Percentiles rank a stretch among this genome's conserved stretches.
Evolutionary conservation across 225 moss, liverwort and hornwort species (phyloP).

Genomic region (Rhytidiadelphus loreus): DNA sequence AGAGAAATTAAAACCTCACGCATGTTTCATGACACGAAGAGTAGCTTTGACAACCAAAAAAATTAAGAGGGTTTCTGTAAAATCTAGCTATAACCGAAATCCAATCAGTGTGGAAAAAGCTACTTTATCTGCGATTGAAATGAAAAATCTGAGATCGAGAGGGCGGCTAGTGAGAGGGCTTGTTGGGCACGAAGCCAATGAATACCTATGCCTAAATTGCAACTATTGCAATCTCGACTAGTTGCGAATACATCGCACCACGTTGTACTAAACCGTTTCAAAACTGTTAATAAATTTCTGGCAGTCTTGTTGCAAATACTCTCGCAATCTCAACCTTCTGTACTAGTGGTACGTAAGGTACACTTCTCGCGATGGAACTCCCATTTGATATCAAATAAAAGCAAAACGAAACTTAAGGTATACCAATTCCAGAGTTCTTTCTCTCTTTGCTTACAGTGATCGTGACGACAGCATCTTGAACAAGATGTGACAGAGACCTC

Average conservation of each 20-base stretch:
- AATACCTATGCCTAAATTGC: not conserved
- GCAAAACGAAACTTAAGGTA: not conserved
- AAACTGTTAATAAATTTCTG: not conserved
- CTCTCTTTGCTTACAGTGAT: not conserved
- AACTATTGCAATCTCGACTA: not conserved
- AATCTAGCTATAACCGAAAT: not conserved
- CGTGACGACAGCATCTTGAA: not conserved
- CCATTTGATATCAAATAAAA: not conserved
- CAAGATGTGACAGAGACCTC: not conserved
- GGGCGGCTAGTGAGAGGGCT: not conserved
- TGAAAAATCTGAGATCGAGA: not conserved
- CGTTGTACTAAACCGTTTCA: not conserved
- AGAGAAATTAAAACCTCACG: not conserved
- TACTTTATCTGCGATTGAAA: not conserved
- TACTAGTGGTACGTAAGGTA: not conserved
- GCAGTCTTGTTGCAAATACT: not conserved
- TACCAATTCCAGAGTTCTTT: not conserved
- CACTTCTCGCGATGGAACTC: not conserved
- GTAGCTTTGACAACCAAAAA: not conserved
- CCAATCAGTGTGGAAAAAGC: not conserved
- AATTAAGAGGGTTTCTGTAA: not conserved
- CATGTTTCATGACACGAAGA: not conserved
- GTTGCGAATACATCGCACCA: not conserved
- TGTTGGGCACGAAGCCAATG: not conserved
- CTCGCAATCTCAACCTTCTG: not conserved